phyloP scores from a whole-genome alignment of 164 flowering plant species.

The Magnolia sinica region DNA sequence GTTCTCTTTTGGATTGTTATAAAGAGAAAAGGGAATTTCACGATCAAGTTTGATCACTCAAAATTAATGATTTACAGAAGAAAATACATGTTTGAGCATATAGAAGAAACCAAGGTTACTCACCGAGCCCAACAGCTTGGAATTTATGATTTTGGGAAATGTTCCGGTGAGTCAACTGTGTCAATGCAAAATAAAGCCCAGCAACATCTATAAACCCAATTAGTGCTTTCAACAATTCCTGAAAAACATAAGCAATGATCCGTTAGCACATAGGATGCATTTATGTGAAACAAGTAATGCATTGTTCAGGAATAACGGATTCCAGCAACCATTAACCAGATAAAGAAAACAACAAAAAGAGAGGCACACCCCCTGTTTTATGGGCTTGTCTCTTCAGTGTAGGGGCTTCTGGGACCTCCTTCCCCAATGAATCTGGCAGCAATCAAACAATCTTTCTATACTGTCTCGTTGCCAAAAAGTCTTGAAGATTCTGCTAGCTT shows the following conservation, averaged over 20 bases:
- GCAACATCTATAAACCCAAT: conserved; percentile 95
- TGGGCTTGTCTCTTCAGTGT: not conserved
- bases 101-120: conserved; percentile 22
- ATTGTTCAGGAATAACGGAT: not conserved
- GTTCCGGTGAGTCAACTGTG: conserved; percentile 94
- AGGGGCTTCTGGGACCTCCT: not conserved
- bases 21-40: not conserved
- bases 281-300: not conserved
- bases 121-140: conserved; percentile 98
- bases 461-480: not conserved
- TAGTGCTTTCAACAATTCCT: conserved; percentile 88
- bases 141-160: conserved; percentile 97
- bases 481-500: not conserved
- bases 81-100: not conserved
- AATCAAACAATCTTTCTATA: not conserved
- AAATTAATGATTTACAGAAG: not conserved
- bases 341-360: not conserved
- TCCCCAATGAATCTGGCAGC: not conserved
- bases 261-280: not conserved
- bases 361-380: not conserved
- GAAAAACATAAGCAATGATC: conserved; percentile 20
- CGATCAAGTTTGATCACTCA: not conserved
- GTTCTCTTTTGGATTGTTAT: not conserved
- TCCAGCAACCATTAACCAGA: not conserved
- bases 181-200: conserved; percentile 93